Percentiles rank a stretch among this genome's conserved stretches.
These are phyloP conservation scores for Kwoniella bestiolae DNA, from an alignment of 768 basidiomycete genomes.

Conservation along the genomic window DNA sequence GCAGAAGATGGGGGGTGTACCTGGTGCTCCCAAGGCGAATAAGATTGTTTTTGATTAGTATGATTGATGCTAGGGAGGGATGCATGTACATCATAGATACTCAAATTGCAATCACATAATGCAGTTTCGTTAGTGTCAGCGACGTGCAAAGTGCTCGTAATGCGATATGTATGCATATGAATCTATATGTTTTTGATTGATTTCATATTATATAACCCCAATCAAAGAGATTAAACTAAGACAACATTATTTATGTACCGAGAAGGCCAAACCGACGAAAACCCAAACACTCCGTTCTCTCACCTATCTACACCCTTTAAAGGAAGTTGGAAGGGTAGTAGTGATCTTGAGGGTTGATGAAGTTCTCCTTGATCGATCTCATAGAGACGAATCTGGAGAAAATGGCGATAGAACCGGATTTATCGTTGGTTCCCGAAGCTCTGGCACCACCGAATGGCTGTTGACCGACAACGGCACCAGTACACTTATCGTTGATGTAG, in stretches of 20 bases:
- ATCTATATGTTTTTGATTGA: background rate
- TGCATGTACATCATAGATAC: no score
- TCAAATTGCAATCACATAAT: no score
- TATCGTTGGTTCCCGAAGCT: constrained; percentile 95
- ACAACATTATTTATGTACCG: background rate
- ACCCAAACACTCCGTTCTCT: background rate
- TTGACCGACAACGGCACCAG: constrained; percentile 72
- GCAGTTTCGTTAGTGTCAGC: no score
- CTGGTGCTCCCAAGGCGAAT: constrained; percentile 73
- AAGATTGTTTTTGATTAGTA: constrained; percentile 69
- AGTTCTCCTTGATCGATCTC: constrained; percentile 96
- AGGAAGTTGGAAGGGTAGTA: constrained; percentile 84
- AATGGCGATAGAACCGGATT: constrained; percentile 81
- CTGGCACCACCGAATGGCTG: constrained; percentile 97
- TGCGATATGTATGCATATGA: no score
- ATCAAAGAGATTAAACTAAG: background rate
- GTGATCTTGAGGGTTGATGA: constrained; percentile 78
- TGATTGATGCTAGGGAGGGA: no score
- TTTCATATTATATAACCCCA: background rate
- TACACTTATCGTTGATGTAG: constrained; percentile 94
- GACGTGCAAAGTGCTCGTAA: no score
- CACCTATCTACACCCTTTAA: constrained; percentile 50
- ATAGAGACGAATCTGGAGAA: constrained; percentile 73
- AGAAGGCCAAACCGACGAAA: background rate
- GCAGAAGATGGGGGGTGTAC: constrained; percentile 56